These are phyloP conservation scores for Platanus orientalis DNA, from an alignment of 164 flowering plant genomes.

Conservation along the genomic window DNA sequence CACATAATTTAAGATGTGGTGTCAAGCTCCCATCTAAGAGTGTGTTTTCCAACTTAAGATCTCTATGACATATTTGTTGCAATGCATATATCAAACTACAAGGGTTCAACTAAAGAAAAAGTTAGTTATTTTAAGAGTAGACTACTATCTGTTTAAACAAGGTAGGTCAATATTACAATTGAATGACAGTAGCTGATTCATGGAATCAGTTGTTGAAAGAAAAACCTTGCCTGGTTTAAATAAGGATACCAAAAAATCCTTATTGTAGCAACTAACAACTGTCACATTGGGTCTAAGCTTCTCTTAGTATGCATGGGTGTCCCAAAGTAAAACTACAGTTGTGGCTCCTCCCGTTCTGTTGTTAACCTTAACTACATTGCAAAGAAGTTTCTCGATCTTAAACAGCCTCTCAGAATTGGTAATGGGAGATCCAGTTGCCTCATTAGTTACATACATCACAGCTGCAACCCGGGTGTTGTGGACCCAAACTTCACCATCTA, in stretches of 20 bases:
- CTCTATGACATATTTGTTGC: too few relatives aligned
- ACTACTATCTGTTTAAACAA: too few relatives aligned
- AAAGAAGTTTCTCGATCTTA: slow-evolving; percentile 53
- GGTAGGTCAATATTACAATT: too few relatives aligned
- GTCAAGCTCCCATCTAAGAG: too few relatives aligned
- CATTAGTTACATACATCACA: slow-evolving; percentile 80
- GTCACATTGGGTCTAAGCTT: slow-evolving; percentile 56
- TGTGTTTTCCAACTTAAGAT: too few relatives aligned
- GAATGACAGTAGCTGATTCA: too few relatives aligned
- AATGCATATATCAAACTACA: too few relatives aligned
- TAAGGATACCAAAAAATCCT: slow-evolving; percentile 82
- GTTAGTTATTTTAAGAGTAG: too few relatives aligned
- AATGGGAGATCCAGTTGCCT: slow-evolving; percentile 49
- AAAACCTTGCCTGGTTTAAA: too few relatives aligned
- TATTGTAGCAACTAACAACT: slow-evolving; percentile 70
- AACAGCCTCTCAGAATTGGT: slow-evolving; percentile 56
- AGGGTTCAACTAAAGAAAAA: too few relatives aligned
- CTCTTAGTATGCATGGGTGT: slow-evolving; percentile 59
- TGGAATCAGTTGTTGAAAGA: too few relatives aligned
- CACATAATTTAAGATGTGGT: too few relatives aligned
- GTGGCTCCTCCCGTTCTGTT: slow-evolving; percentile 56
- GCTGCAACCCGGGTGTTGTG: slow-evolving; percentile 87
- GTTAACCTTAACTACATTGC: slow-evolving; percentile 72
- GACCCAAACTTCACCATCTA: slow-evolving; percentile 89
- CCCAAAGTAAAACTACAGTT: slow-evolving; percentile 55